Percentiles rank a stretch among this genome's conserved stretches.
Evolutionary conservation across 73 alveolate species (phyloP).

Genomic region (Vitrella brassicaformis): DNA sequence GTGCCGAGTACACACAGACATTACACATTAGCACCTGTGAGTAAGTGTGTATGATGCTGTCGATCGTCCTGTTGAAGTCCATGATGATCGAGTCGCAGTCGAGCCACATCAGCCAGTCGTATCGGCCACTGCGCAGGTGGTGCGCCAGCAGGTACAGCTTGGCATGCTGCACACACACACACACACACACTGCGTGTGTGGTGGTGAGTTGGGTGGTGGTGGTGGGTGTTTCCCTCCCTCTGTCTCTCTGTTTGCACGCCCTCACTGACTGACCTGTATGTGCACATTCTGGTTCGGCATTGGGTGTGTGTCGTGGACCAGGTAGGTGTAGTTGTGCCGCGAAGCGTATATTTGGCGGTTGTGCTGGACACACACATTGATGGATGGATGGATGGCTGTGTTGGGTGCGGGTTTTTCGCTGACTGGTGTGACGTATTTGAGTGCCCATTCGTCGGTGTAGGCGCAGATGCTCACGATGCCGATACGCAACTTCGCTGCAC

Average conservation of each 20-base stretch:
- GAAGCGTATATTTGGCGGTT: conserved; percentile 16
- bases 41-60: conserved; percentile 11
- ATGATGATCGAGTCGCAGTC: conserved; percentile 25
- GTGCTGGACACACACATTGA: too few relatives aligned
- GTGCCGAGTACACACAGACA: too few relatives aligned
- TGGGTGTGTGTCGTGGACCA: conserved; percentile 14
- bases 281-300: conserved; percentile 11
- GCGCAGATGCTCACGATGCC: conserved; percentile 21
- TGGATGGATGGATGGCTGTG: too few relatives aligned
- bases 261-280: too few relatives aligned
- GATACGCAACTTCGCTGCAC: conserved; percentile 4
- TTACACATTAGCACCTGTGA: conserved; percentile 8
- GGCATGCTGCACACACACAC: conserved; percentile 25
- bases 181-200: too few relatives aligned
- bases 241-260: too few relatives aligned
- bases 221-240: too few relatives aligned
- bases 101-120: conserved; percentile 28
- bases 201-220: too few relatives aligned
- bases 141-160: conserved; percentile 14
- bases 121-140: conserved; percentile 7
- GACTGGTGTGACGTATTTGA: conserved; percentile 19
- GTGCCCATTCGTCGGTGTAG: conserved; percentile 7
- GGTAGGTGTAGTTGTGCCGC: conserved; percentile 11
- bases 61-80: conserved; percentile 22
- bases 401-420: too few relatives aligned